Evolutionary conservation across 768 basidiomycete genomes (phyloP), one percentile per base, ranked within the genome.

Genomic region (Galerina marginata): DNA sequence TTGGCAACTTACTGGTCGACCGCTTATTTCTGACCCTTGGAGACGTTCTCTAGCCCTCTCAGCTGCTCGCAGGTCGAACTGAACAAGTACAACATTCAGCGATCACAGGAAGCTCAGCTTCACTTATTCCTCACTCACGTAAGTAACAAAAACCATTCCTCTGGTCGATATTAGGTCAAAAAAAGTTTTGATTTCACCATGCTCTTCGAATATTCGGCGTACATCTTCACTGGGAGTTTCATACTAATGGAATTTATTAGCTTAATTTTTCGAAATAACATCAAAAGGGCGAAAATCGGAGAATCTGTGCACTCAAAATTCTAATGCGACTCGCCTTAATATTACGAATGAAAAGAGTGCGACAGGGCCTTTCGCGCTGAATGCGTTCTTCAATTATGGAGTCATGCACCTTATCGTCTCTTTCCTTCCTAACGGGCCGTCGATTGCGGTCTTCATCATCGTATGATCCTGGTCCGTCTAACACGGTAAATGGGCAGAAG

Each of bases 121-220:
- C 12, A 9, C 38, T 58, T 46, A 56, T 7, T 39, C 23, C 39
- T 46, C 50, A 86, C 96, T 85, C 78, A 99, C 97, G 73, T 93
- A 99, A 49, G 96, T 99, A 46, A 99, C 91, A 74, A 99, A 99
- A 12, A 98, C 91, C 93, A 99, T 97, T n/a, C 97, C 97, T 61
- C 97, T 84, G 10, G 92, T 96, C 50, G 87, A 85, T 63, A 99
- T 92, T 16, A 99, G 80, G 75, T 99, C 97, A 74, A 98, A 99
- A 74, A 96, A 98, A 1, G 93, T 95, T 77, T 95, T 95, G 79
- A 99, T 93, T 69, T 95, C 93, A 64, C 97, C 97, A 70, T 94
- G 92, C 60, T 91, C 90, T 77, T 94, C 93, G 75, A 99, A 99
- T 54, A 86, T 85, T 45, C 81, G 83, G 61, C 92, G 89, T 7